Evolutionary conservation across 2,329 filamentous ascomycete genomes (phyloP).

Genomic region (Hypoxylon sp.): DNA sequence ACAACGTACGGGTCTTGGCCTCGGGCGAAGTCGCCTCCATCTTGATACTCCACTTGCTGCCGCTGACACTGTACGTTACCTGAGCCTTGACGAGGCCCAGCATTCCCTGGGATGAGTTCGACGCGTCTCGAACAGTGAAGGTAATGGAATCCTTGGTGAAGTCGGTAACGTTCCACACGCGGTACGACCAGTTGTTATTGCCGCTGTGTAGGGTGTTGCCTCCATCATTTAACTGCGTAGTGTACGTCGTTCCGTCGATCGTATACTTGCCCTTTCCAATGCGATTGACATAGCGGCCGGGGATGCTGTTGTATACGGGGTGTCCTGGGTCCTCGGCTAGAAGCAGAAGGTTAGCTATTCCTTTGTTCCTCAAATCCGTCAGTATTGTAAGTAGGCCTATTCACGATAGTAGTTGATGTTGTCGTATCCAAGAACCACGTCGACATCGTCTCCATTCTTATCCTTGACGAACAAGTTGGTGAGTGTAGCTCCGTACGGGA

Average conservation of each 20-base stretch:
- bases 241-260: constrained; percentile 67
- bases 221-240: constrained; percentile 69
- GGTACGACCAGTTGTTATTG: constrained; percentile 73
- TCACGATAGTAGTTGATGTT: constrained; percentile 70
- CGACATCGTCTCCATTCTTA: constrained; percentile 71
- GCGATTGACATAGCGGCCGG: constrained; percentile 75
- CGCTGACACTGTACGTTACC: constrained; percentile 73
- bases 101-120: constrained; percentile 71
- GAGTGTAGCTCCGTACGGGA: constrained; percentile 69
- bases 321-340: constrained; percentile 64
- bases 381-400: constrained; percentile 15
- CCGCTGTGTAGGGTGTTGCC: constrained; percentile 71
- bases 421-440: constrained; percentile 75
- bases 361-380: neutral
- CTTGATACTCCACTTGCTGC: constrained; percentile 71
- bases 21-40: constrained; percentile 71
- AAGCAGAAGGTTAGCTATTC: constrained; percentile 26
- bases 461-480: constrained; percentile 75
- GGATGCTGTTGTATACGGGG: constrained; percentile 73
- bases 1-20: constrained; percentile 58
- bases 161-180: constrained; percentile 72
- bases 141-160: constrained; percentile 72
- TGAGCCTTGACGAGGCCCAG: constrained; percentile 72
- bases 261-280: constrained; percentile 72
- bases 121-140: constrained; percentile 74